Evolutionary conservation across 441 rosid species (phyloP).

Genomic region (Cnidoscolus chayamansa): DNA sequence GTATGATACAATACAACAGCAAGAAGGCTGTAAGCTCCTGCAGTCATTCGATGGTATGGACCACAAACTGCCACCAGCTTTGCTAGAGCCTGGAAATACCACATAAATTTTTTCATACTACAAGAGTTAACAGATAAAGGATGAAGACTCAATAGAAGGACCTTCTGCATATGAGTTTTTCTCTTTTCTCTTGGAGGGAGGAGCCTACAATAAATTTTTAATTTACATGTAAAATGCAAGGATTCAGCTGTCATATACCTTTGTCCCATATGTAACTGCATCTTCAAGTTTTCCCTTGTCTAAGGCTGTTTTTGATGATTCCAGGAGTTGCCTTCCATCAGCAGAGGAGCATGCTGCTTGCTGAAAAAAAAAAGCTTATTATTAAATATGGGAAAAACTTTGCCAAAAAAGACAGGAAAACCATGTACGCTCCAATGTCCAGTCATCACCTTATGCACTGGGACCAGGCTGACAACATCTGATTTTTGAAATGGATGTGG

Average conservation of each 20-base stretch:
- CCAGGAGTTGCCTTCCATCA: constrained; percentile 79
- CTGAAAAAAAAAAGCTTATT: constrained; percentile 38
- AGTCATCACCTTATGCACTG: constrained; percentile 56
- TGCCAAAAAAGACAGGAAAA: constrained; percentile 23
- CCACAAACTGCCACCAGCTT: constrained; percentile 94
- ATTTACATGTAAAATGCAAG: background rate
- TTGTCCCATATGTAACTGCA: constrained; percentile 80
- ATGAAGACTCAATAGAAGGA: constrained; percentile 15
- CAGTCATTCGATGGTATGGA: constrained; percentile 82
- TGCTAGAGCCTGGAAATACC: constrained; percentile 55
- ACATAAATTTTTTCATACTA: constrained; percentile 22
- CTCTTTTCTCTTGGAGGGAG: background rate
- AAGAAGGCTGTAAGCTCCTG: constrained; percentile 92
- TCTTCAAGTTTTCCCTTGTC: constrained; percentile 93
- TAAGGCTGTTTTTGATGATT: constrained; percentile 87
- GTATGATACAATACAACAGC: constrained; percentile 94
- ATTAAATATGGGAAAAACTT: constrained; percentile 11
- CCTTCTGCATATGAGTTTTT: constrained; percentile 18
- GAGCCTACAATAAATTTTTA: constrained; percentile 2
- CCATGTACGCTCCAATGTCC: constrained; percentile 11
- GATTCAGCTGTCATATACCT: constrained; percentile 45
- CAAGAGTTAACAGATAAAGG: constrained; percentile 9
- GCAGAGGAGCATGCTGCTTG: constrained; percentile 86
- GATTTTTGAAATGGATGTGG: constrained; percentile 47
- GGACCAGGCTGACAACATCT: constrained; percentile 61